Base-by-base conservation (phyloP, 225 moss, liverwort and hornwort genomes). In the Sphagnum contortum region DNA sequence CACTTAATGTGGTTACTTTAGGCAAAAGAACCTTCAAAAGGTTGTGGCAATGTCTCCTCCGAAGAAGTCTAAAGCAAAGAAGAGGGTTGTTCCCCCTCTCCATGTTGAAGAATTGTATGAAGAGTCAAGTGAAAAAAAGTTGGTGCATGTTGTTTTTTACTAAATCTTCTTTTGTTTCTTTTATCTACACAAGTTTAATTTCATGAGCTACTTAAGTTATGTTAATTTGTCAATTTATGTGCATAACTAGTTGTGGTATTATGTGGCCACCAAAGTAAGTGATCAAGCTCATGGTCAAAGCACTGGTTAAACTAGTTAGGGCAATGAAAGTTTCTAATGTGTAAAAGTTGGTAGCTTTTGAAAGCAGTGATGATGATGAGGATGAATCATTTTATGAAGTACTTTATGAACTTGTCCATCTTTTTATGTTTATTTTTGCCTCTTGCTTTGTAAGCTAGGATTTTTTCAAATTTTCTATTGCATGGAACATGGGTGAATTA, bases 21-120 rank as follows among this genome's bases (percentile, higher is more conserved):
- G 80, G 71, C 8, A 84, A 84, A 64, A 76, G 81, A 63, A 73
- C 78, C 2, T 56, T 78, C 14, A 80, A 81, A 75, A 57, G 48
- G 81, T 80, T 11, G 69, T 72, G 8, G 71, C 84, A 8, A 78
- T 71, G 0, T 75, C 81, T 59, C 69, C 12, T 0, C 46, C 75
- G 0, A 84, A 84, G 76, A 84, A 84, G 57, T 73, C 73, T 0
- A 84, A 84, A 69, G 47, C 71, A 4, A 75, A 71, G 47, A 84
- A 84, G 73, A 81, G 73, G 52, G 80, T 57, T 29, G 71, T 71
- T 8, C 84, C 84, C 4, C 76, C 84, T 2, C 81, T 77, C 5
- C 81, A 73, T 66, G 84, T 74, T 0, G 78, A 73, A 51, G 57
- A 68, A 3, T 77, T 74, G 5, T 64, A 70, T 6, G 81, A 78